Percentiles rank a stretch among this genome's conserved stretches.
phyloP scores from a whole-genome alignment of 306 rosid genomes.

The Arachis stenosperma region DNA sequence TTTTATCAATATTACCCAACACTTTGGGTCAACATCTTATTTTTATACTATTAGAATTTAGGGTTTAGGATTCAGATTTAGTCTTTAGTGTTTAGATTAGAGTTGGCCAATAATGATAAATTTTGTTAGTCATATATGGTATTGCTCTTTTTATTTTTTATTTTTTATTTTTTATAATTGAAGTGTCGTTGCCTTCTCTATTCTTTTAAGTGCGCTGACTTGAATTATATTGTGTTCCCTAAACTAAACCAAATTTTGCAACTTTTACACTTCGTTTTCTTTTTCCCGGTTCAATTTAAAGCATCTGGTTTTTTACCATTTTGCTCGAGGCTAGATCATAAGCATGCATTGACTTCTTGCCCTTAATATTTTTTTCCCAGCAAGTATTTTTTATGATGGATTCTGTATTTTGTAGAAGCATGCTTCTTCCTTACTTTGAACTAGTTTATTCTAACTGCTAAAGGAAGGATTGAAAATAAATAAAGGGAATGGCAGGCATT shows the following conservation, averaged over 20 bases:
- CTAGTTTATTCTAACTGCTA: slow-evolving; percentile 23
- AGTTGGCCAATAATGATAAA: too few relatives aligned
- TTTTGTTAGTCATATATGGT: too few relatives aligned
- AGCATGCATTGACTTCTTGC: slow-evolving; percentile 5
- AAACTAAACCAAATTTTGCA: not conserved
- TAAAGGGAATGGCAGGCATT: not conserved
- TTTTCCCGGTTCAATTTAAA: not conserved
- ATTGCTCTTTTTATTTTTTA: too few relatives aligned
- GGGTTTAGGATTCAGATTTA: too few relatives aligned
- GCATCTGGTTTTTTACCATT: not conserved
- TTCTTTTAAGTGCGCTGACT: not conserved
- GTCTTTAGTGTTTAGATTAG: too few relatives aligned
- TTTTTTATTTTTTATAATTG: too few relatives aligned
- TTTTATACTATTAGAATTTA: too few relatives aligned
- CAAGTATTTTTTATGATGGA: slow-evolving; percentile 1
- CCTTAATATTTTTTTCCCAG: too few relatives aligned
- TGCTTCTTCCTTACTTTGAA: slow-evolving; percentile 14
- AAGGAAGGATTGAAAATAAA: not conserved
- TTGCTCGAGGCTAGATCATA: not conserved
- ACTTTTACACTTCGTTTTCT: slow-evolving; percentile 5
- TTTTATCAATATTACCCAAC: too few relatives aligned
- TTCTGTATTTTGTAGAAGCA: not conserved
- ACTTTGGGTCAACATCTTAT: too few relatives aligned
- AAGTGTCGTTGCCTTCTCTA: too few relatives aligned
- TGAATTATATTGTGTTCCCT: slow-evolving; percentile 7